These are phyloP conservation scores for Hypsizygus marmoreus DNA, from an alignment of 768 basidiomycete species.

Conservation along the genomic window DNA sequence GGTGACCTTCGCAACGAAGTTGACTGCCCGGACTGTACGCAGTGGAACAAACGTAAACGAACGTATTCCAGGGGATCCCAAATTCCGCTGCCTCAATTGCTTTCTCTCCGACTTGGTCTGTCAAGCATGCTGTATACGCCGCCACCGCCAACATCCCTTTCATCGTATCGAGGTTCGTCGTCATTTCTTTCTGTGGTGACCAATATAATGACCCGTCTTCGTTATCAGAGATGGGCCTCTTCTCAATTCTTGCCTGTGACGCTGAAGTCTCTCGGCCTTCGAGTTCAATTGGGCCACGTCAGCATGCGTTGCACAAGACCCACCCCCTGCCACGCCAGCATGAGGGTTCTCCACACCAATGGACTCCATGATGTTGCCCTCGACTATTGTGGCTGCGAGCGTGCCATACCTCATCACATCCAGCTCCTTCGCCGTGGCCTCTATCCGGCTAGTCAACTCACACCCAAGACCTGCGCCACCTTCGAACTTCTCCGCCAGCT, in stretches of 20 bases:
- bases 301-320: constrained; percentile 6
- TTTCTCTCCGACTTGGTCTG: constrained; percentile 5
- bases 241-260: constrained; percentile 6
- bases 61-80: background rate
- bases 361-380: constrained; percentile 18
- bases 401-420: background rate
- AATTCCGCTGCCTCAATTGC: constrained; percentile 11
- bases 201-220: too few species aligned
- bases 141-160: background rate
- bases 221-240: constrained; percentile 19
- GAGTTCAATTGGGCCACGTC: constrained; percentile 18
- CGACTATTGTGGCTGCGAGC: constrained; percentile 17
- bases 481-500: constrained; percentile 25
- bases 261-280: constrained; percentile 11
- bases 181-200: too few species aligned
- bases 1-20: too few species aligned
- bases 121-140: too few species aligned
- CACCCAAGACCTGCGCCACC: constrained; percentile 25
- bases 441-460: constrained; percentile 18
- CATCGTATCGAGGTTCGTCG: constrained; percentile 6
- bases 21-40: too few species aligned
- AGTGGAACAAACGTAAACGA: too few species aligned
- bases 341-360: constrained; percentile 16
- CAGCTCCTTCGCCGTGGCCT: constrained; percentile 21
- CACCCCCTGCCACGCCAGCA: too few species aligned